Conservation (phyloP, 2,329 filamentous ascomycete species). For the Beauveria caledonica region DNA sequence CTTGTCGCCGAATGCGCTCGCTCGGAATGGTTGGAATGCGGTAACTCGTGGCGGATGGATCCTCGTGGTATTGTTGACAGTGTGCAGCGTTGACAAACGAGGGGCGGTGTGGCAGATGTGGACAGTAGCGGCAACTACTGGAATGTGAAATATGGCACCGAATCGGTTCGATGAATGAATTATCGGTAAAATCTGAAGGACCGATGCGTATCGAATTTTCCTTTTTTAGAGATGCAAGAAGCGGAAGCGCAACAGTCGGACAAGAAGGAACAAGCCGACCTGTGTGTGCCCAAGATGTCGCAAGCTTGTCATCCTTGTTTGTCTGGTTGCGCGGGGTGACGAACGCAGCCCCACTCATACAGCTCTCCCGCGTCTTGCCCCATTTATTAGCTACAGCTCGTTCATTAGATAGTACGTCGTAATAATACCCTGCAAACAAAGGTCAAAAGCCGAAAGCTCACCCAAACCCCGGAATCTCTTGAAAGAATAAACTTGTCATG, state of each 20-base stretch:
- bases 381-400: neutral
- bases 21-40: slow-evolving; percentile 4
- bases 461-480: too few species aligned
- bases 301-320: slow-evolving; percentile 6
- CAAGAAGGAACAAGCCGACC: neutral
- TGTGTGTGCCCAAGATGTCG: slow-evolving; percentile 2
- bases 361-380: neutral
- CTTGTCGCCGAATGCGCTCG: neutral
- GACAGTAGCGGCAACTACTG: neutral
- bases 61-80: neutral
- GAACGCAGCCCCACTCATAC: slow-evolving; percentile 2
- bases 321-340: slow-evolving; percentile 13
- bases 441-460: too few species aligned
- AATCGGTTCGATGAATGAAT: neutral
- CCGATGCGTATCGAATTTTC: neutral
- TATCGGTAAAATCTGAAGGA: neutral
- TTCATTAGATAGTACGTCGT: neutral
- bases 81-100: neutral
- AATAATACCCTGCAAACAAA: too few species aligned
- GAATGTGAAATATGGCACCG: neutral
- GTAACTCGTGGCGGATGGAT: neutral
- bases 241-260: neutral
- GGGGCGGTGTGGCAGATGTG: slow-evolving; percentile 3
- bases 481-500: too few species aligned
- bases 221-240: neutral